Conservation (phyloP, 805 yeast species). For the Zygotorulaspora danielsina region DNA sequence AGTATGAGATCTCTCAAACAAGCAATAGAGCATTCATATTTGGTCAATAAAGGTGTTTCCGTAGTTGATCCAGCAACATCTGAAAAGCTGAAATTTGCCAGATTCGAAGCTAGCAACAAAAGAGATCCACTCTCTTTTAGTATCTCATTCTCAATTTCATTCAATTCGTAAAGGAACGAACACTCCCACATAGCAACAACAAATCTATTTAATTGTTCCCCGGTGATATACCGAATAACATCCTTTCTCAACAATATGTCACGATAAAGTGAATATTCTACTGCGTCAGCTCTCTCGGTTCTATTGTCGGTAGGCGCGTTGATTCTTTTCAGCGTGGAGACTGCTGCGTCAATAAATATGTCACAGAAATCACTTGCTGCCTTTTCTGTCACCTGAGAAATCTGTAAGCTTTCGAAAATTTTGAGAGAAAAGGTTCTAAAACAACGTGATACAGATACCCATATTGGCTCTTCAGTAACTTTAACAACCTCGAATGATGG, state of each 20-base stretch:
- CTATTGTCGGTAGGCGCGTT: constrained; percentile 28
- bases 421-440: constrained; percentile 37
- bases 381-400: constrained; percentile 6
- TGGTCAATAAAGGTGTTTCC: constrained; percentile 41
- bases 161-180: constrained; percentile 57
- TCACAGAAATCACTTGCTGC: constrained; percentile 17
- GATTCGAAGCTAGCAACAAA: constrained; percentile 36
- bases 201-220: constrained; percentile 40
- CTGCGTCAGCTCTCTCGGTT: constrained; percentile 45
- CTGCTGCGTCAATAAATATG: constrained; percentile 33
- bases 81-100: constrained; percentile 43
- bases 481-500: constrained; percentile 31
- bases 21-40: constrained; percentile 46
- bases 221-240: constrained; percentile 27
- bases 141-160: constrained; percentile 47
- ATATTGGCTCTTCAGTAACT: constrained; percentile 38
- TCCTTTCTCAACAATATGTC: constrained; percentile 41
- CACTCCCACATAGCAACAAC: constrained; percentile 50
- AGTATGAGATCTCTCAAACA: constrained; percentile 54
- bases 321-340: constrained; percentile 25
- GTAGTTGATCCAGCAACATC: constrained; percentile 62
- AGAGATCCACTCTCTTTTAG: constrained; percentile 30
- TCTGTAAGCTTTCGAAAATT: constrained; percentile 11
- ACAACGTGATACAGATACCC: constrained; percentile 49
- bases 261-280: constrained; percentile 43